Base-by-base conservation (phyloP, 2,329 filamentous ascomycete genomes). In the Penicillium expansum region DNA sequence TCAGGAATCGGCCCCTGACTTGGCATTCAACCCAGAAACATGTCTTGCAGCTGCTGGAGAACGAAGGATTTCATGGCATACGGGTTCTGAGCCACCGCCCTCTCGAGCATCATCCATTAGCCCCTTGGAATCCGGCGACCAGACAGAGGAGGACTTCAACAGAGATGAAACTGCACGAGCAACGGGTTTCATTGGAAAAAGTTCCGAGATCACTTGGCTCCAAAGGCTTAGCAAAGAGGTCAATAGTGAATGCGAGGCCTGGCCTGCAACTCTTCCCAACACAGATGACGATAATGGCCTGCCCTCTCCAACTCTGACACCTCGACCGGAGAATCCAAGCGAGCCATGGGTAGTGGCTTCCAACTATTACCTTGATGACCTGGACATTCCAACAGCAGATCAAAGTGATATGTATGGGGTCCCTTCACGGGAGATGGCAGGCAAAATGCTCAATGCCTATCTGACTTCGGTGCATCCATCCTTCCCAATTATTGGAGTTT, bases 201-300 rank as follows among this genome's bases (percentile, higher is more conserved):
- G 74, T 55, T 79, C 77, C 0, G 76, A 78, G 44, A 71, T 78
- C n/a, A 71, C 67, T 33, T 79, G 77, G 77, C 65, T 79, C 9
- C 76, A 78, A 42, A 71, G 65, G 20, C 60, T 79, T 10, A 68
- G 62, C 35, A 71, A 72, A 55, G 67, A 74, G 58, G 68, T 74
- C 48, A 66, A 65, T 35, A 59, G 51, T 33, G 66, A 69, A 48
- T 62, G 52, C n/a, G 66, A 68, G 18, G 48, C 49, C 16, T 62
- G 60, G 56, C 58, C 62, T 32, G 52, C 57, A 13, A 61, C 35
- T 38, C 47, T 55, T 24, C 57, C 62, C 9, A 62, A 61, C 24
- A 58, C 48, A 13, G 61, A 54, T 16, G 59, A 63, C 16, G 64
- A 64, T 16, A 66, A 62, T 29, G 62, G 61, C n/a, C 60, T 69